Evolutionary conservation across 208 protist genomes (phyloP), one percentile per base, ranked within the genome.

Genomic region (Crithidia brevicula): DNA sequence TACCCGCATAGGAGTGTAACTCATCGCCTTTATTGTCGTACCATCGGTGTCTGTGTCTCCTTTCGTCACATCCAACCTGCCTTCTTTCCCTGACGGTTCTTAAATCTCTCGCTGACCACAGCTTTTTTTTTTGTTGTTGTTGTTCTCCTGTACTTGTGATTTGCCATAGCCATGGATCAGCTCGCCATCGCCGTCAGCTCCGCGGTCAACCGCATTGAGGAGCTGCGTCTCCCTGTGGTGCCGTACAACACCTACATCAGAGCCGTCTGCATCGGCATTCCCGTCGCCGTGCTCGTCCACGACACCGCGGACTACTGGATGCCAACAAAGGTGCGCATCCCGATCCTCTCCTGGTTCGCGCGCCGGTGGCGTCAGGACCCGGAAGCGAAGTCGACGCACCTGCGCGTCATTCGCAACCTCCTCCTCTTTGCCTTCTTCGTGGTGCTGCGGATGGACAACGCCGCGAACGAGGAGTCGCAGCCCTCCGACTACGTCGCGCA

Each of bases 271-370:
- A 62, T 92, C 42, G 89, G 84, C 50, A 81, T 96, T 42, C 88
- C 91, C 13, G 5, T 96, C 47, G 80, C 84, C 11, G 88, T 96
- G 31, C 68, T 96, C 4, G 68, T 83, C 2, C 88, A 96, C 70
- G 86, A 94, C 70, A 91, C 84, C n/a, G 51, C 91, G 3, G 67
- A 87, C 23, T 73, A 86, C 69, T 96, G 91, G 89, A 30, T 94
- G 75, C 88, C 86, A 15, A 86, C 45, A n/a, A 82, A 64, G 28
- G 58, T 59, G 16, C 50, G 56, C 53, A 53, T 93, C 22, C 86
- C 86, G 8, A 74, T 94, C 49, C 30, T 96, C 40, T 92, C 86
- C 20, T 96, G 82, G 80, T 94, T 96, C 65, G 16, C 67, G 53
- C 88, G 88, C 11, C 64, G 73, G 43, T 96, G 91, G 91, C 75